Evolutionary conservation across 306 rosid species (phyloP).

Genomic region (Fagus sylvatica): DNA sequence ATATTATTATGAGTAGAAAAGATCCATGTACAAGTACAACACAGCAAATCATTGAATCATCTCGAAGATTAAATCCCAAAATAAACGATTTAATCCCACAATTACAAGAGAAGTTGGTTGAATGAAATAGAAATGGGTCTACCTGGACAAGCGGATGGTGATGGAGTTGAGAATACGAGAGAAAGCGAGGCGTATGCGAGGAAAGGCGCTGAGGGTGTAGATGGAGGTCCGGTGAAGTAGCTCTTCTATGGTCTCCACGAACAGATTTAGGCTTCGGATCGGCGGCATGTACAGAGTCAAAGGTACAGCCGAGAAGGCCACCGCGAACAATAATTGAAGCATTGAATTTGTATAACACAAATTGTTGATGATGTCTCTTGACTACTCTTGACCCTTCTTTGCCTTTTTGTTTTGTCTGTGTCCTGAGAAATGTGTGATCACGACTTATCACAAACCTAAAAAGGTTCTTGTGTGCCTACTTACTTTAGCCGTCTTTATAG

Average conservation of each 20-base stretch:
- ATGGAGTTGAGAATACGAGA: constrained; percentile 64
- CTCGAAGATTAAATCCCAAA: constrained; percentile 8
- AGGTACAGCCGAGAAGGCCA: constrained; percentile 92
- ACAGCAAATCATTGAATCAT: background rate
- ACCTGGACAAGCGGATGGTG: constrained; percentile 37
- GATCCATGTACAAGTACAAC: background rate
- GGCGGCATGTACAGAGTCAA: constrained; percentile 86
- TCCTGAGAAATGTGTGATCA: too few relatives aligned
- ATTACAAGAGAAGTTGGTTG: background rate
- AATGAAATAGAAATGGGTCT: background rate
- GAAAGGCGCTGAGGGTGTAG: constrained; percentile 44
- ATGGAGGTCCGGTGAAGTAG: constrained; percentile 40
- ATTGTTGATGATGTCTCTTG: too few relatives aligned
- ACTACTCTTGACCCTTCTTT: too few relatives aligned
- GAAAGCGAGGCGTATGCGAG: constrained; percentile 60
- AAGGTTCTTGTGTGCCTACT: too few relatives aligned
- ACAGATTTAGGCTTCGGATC: constrained; percentile 67
- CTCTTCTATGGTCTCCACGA: constrained; percentile 59
- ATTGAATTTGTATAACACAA: constrained; percentile 27
- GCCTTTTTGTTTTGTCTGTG: too few relatives aligned
- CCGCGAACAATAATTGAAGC: constrained; percentile 76
- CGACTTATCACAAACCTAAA: too few relatives aligned
- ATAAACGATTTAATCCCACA: background rate
- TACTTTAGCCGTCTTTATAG: too few relatives aligned
- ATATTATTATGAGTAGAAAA: background rate